These are phyloP conservation scores for Fusarium protoensiforme DNA, from an alignment of 2,329 filamentous ascomycete species.

Conservation along the genomic window DNA sequence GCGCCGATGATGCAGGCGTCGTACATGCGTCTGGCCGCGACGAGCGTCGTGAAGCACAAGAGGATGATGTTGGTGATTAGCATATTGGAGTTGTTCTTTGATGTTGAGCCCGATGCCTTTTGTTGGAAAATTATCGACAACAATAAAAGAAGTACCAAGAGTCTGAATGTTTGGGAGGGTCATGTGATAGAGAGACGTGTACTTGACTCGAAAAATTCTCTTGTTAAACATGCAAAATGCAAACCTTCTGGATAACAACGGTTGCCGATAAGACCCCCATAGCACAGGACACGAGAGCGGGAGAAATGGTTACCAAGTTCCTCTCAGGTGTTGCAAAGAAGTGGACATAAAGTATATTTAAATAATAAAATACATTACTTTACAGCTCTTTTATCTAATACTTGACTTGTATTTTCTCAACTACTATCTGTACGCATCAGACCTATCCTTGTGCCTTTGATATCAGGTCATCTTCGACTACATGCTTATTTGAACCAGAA, in stretches of 20 bases:
- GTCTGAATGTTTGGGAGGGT: not conserved
- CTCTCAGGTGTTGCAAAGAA: too few relatives aligned
- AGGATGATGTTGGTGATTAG: too few relatives aligned
- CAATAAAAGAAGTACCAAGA: not conserved
- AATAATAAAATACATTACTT: not conserved
- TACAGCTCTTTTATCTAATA: too few relatives aligned
- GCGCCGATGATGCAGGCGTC: conserved; percentile 1
- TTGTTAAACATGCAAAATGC: not conserved
- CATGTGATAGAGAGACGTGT: not conserved
- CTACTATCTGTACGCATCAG: not conserved
- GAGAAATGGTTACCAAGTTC: not conserved
- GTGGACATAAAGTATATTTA: too few relatives aligned
- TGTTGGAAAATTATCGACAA: too few relatives aligned
- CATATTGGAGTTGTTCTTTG: not conserved
- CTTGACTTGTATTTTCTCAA: not conserved
- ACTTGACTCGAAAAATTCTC: not conserved
- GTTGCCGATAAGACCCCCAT: not conserved
- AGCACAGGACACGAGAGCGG: not conserved
- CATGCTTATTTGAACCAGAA: not conserved
- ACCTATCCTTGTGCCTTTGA: not conserved
- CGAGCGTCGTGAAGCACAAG: not conserved
- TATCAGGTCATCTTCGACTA: not conserved
- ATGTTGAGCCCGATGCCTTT: not conserved
- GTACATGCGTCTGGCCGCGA: not conserved
- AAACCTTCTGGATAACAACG: not conserved